These are phyloP conservation scores for Jamesozyma lodderae DNA, from an alignment of 805 yeast species.

Conservation along the genomic window DNA sequence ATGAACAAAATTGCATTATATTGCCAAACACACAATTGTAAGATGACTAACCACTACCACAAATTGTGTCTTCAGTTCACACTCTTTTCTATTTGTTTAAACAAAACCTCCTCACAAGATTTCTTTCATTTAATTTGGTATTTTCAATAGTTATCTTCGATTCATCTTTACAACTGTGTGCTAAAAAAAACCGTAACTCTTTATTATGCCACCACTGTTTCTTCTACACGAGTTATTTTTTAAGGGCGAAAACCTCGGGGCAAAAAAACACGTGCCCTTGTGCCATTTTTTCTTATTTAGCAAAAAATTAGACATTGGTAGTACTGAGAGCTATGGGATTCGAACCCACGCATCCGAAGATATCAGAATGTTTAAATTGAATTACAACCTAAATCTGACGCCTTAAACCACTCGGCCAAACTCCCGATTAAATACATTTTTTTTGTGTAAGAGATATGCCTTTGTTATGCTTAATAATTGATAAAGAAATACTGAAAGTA, in stretches of 20 bases:
- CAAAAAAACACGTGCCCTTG: neutral
- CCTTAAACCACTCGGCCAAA: conserved; percentile 40
- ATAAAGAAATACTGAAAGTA: no score
- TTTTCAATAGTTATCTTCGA: no score
- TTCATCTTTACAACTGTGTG: no score
- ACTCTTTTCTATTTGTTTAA: no score
- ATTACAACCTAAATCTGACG: conserved; percentile 35
- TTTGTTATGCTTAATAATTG: neutral
- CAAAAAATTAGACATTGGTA: conserved; percentile 6
- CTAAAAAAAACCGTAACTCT: no score
- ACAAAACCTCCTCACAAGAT: no score
- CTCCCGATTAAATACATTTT: conserved; percentile 18
- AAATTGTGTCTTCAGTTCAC: no score
- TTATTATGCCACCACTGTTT: neutral
- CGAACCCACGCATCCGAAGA: conserved; percentile 40
- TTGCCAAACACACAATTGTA: no score
- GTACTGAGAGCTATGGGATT: conserved; percentile 35
- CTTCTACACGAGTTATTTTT: neutral
- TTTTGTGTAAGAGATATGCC: neutral
- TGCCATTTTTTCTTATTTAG: neutral
- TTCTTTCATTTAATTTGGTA: no score
- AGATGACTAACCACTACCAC: no score
- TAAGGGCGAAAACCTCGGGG: neutral
- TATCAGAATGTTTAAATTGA: conserved; percentile 31
- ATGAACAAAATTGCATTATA: no score